A percentile compares a stretch with the other conserved stretches of the same genome.
Evolutionary conservation across 2,329 filamentous ascomycete species (phyloP).

Genomic region (Calonectria naviculata): DNA sequence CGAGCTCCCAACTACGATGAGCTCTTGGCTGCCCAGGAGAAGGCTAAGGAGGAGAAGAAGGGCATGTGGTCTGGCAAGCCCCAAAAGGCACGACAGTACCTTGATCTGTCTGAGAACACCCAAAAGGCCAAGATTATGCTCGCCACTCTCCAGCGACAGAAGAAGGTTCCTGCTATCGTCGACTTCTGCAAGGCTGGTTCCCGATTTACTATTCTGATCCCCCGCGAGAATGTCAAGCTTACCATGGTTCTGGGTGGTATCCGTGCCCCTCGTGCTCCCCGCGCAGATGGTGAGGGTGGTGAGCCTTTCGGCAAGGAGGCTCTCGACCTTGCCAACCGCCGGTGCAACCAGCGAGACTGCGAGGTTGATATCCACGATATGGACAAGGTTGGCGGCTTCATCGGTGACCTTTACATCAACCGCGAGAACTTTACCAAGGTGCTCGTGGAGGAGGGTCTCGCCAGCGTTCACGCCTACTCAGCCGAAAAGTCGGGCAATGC

Average conservation of each 20-base stretch:
- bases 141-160: constrained; percentile 87
- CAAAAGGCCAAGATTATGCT: constrained; percentile 97
- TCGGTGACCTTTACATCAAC: constrained; percentile 92
- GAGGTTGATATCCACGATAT: constrained; percentile 95
- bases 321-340: constrained; percentile 87
- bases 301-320: constrained; percentile 98
- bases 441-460: constrained; percentile 92
- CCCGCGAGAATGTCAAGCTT: constrained; percentile 92
- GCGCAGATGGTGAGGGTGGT: constrained; percentile 78
- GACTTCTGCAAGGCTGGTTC: constrained; percentile 99
- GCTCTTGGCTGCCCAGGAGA: constrained; percentile 81
- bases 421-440: constrained; percentile 96
- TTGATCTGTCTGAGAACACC: constrained; percentile 90
- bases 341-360: constrained; percentile 93
- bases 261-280: constrained; percentile 87
- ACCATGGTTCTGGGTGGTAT: constrained; percentile 96
- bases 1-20: constrained; percentile 95
- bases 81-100: constrained; percentile 82
- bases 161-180: constrained; percentile 91
- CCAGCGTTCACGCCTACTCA: constrained; percentile 92
- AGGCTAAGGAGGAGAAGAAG: constrained; percentile 87
- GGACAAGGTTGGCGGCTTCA: constrained; percentile 98
- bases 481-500: constrained; percentile 95
- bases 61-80: constrained; percentile 96
- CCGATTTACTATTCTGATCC: constrained; percentile 90